Base-by-base conservation (phyloP, 176 grass and related monocot genomes). In the Rhynchospora tenuis region DNA sequence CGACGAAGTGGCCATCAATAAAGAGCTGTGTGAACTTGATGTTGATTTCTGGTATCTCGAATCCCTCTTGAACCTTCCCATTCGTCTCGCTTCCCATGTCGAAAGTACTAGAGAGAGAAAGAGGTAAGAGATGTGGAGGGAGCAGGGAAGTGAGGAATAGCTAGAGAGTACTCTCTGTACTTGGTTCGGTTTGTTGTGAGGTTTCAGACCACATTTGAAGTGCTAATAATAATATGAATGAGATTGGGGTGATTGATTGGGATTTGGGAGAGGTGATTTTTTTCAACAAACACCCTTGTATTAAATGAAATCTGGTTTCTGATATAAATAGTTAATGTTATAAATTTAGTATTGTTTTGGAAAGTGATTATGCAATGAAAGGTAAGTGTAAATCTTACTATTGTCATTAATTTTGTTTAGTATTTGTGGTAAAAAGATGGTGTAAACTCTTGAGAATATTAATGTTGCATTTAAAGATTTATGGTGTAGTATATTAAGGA, bases 1-100 rank as follows among this genome's bases (percentile, higher is more conserved):
- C 91, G 22, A 95, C 95, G 87, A 98, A 95, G 1, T 87, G 50
- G 87, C 92, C 95, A 84, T 89, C 86, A 88, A 98, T 90, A 89
- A 98, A 98, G 78, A 95, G 90, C 92, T 98, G 90, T 64, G 95
- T 91, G 89, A 95, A 98, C 83, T 85, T 91, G 80, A 93, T 89
- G 24, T 91, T 88, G 29, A 98, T 82, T 33, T 85, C 59, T 6
- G 92, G 94, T 55, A 94, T 73, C 85, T 85, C 76, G 72, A 89
- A 90, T 9, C 69, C 87, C 77, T 85, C 73, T 9, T 16, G 26
- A 29, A 12, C 46, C 28, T 68, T 79, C 48, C 31, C 87, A 47
- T 84, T 78, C 46, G 51, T 59, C 8, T 81, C 80, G 81, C 84
- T 85, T 46, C 72, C 84, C 11, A 85, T 85, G 84, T 74, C 90